These are phyloP conservation scores for Theobroma grandiflorum DNA, from an alignment of 441 rosid species.

Conservation along the genomic window DNA sequence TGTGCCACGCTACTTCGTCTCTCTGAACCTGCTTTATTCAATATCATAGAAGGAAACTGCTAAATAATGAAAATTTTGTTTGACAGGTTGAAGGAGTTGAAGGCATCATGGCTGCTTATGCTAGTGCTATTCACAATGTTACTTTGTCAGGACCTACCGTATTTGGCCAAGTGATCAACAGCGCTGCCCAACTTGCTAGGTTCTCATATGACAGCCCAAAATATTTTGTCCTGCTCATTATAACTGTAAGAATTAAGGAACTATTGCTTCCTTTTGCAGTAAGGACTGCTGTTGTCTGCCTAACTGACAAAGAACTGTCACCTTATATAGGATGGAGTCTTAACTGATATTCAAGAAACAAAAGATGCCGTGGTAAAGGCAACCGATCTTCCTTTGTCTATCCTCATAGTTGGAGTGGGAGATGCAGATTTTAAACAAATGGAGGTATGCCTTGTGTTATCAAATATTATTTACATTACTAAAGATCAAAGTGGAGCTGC, in stretches of 20 bases:
- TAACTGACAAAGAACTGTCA: constrained; percentile 1
- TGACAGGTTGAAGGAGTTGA: constrained; percentile 79
- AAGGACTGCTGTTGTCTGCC: neutral
- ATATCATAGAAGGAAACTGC: too few species aligned
- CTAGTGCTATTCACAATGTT: constrained; percentile 62
- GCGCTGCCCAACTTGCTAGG: constrained; percentile 70
- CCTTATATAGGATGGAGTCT: constrained; percentile 69
- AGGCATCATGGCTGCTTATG: constrained; percentile 85
- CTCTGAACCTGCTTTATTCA: too few species aligned
- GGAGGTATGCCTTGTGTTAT: constrained; percentile 55
- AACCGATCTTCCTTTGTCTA: constrained; percentile 77
- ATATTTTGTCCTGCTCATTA: constrained; percentile 78
- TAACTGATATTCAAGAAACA: constrained; percentile 71
- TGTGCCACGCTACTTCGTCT: too few species aligned
- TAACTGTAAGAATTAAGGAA: constrained; percentile 58
- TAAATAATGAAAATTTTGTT: neutral
- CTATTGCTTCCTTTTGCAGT: neutral
- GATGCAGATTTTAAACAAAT: constrained; percentile 69
- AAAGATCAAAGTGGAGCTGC: too few species aligned
- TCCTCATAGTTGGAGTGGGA: constrained; percentile 79
- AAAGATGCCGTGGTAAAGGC: constrained; percentile 72
- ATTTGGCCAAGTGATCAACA: constrained; percentile 74
- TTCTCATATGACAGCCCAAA: constrained; percentile 48
- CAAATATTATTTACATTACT: too few species aligned
- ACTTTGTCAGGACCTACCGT: constrained; percentile 83